These are phyloP conservation scores for Cryphonectria parasitica DNA, from an alignment of 2,329 filamentous ascomycete species.

Conservation along the genomic window DNA sequence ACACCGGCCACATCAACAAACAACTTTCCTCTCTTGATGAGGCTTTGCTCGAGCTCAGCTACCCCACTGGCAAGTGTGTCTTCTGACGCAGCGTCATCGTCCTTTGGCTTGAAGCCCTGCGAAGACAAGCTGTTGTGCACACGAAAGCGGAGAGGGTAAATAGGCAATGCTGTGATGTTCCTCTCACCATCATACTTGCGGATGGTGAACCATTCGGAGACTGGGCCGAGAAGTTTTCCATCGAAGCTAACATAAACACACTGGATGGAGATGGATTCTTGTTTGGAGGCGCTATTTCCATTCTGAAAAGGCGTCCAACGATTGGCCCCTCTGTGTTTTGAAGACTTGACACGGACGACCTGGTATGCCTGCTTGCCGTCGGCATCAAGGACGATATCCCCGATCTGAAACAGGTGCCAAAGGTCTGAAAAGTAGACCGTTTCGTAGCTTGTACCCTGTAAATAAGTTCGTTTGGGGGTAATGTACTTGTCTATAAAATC, in stretches of 20 bases:
- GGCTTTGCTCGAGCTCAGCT: background rate
- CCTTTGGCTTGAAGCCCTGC: no score
- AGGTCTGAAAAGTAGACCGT: slow-evolving; percentile 35
- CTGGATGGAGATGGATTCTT: background rate
- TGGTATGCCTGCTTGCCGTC: slow-evolving; percentile 34
- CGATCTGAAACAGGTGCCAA: slow-evolving; percentile 37
- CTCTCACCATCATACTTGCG: slow-evolving; percentile 35
- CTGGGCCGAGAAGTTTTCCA: slow-evolving; percentile 37
- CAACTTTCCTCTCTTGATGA: slow-evolving; percentile 18
- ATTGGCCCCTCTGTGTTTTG: slow-evolving; percentile 18
- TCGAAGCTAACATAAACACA: slow-evolving; percentile 40
- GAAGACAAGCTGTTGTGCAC: background rate
- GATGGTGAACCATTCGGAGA: slow-evolving; percentile 33
- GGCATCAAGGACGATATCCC: slow-evolving; percentile 31
- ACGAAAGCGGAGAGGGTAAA: slow-evolving; percentile 35
- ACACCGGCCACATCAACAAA: slow-evolving; percentile 22
- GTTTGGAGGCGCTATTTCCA: background rate
- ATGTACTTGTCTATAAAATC: slow-evolving; percentile 31
- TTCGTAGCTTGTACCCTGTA: slow-evolving; percentile 21
- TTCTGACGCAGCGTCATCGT: no score
- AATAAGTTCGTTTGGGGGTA: slow-evolving; percentile 15
- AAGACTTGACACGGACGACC: slow-evolving; percentile 29
- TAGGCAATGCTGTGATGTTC: slow-evolving; percentile 31
- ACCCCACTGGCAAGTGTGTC: no score
- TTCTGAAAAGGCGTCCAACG: background rate